Evolutionary conservation across 2,329 filamentous ascomycete genomes (phyloP), one percentile per base, ranked within the genome.

Genomic region (Balansia obtecta): DNA sequence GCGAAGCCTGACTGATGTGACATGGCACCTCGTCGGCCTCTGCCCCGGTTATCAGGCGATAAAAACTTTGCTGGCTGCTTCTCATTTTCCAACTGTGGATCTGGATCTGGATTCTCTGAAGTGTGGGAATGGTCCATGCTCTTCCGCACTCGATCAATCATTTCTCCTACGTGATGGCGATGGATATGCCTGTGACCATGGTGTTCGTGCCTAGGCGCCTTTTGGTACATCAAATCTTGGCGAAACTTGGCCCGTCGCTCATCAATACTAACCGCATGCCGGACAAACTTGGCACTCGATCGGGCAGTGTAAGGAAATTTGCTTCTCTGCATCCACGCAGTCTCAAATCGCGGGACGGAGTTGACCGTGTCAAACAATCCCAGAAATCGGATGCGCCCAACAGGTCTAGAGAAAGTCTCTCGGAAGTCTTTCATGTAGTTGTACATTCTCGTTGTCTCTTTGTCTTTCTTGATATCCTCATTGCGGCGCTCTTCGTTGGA

Each of bases 361-460:
- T 90, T 90, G 54, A 91, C 86, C 0, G 85, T 89, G 57, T 91
- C 86, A 55, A 91, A 93, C 0, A 93, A 72, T 0, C 87, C 87
- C 1, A 93, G 71, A 57, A 91, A 90, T 2, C 77, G 75, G 53
- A 91, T 88, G 0, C 84, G 75, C 11, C 81, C 76, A 1, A 89
- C 83, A 0, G 86, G 86, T 0, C 87, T 72, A 41, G 82, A 85
- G 61, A 93, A 93, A 0, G 86, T 91, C 64, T 90, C 85, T 18
- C 86, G 77, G 61, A 93, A 93, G 0, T 79, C 82, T 56, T 83
- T 85, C 80, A 91, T 85, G 59, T 86, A 90, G 8, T 75, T 67
- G 56, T 85, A 86, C 67, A 87, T 82, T 53, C 80, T 72, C n/a
- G 71, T 71, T 9, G 48, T 46, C 56, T 65, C 56, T 68, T 55